Conservation (phyloP, 352 stramenopile species). For the Globisporangium cylindrosporum region DNA sequence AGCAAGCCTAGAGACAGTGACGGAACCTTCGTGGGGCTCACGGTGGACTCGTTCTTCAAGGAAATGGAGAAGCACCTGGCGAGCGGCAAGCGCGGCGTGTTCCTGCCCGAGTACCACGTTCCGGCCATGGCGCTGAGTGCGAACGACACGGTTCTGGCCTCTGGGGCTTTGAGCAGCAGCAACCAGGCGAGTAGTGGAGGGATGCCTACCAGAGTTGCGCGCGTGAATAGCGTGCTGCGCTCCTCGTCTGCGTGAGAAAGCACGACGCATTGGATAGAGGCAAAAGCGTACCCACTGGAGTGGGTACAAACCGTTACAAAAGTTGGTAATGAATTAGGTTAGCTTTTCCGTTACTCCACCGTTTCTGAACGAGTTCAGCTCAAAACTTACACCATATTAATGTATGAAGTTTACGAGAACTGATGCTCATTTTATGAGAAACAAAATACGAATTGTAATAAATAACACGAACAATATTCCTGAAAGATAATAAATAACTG, state of each 20-base stretch:
- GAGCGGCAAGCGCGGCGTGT: constrained; percentile 43
- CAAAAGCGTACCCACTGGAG: not conserved
- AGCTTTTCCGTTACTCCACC: not conserved
- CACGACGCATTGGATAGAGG: not conserved
- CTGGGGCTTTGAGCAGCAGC: not conserved
- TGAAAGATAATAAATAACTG: not conserved
- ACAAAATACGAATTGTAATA: not conserved
- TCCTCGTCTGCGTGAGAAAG: constrained; percentile 4
- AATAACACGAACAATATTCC: too few species aligned
- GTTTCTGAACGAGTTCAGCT: not conserved
- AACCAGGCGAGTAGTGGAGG: not conserved
- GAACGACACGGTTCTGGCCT: constrained; percentile 29
- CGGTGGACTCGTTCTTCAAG: constrained; percentile 53
- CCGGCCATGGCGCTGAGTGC: constrained; percentile 58
- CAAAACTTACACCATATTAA: not conserved
- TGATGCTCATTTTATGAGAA: not conserved
- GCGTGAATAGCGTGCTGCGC: constrained; percentile 5
- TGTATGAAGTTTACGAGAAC: not conserved
- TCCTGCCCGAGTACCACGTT: constrained; percentile 35
- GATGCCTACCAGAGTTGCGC: not conserved
- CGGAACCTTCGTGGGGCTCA: constrained; percentile 43
- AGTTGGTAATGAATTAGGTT: not conserved
- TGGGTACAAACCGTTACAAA: not conserved
- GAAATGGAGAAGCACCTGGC: constrained; percentile 54
- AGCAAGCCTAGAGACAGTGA: constrained; percentile 12